Percentiles rank a stretch among this genome's conserved stretches.
Evolutionary conservation across 139 green algal species (phyloP).

Genomic region (Auxenochlorella pyrenoidosa): DNA sequence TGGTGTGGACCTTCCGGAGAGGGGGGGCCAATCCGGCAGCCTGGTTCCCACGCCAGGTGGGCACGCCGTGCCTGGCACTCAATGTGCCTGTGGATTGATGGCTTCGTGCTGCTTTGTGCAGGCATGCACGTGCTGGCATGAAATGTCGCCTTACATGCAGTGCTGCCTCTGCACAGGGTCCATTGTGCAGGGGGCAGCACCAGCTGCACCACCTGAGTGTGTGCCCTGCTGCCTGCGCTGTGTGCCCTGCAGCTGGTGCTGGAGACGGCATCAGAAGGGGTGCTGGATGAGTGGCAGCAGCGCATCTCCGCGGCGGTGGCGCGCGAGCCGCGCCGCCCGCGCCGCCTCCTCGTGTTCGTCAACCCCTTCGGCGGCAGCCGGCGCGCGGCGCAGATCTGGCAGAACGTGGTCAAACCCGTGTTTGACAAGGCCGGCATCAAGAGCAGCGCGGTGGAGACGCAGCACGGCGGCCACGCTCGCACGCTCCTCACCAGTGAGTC

Average conservation of each 20-base stretch:
- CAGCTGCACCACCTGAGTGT: neutral
- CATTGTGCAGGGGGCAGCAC: neutral
- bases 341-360: slow-evolving; percentile 79
- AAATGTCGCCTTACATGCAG: neutral
- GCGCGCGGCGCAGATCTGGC: slow-evolving; percentile 59
- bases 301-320: neutral
- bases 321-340: slow-evolving; percentile 2
- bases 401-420: slow-evolving; percentile 60
- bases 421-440: slow-evolving; percentile 69
- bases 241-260: slow-evolving; percentile 6
- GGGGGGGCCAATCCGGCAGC: neutral
- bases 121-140: neutral
- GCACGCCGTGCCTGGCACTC: neutral
- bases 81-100: neutral
- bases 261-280: slow-evolving; percentile 8
- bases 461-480: slow-evolving; percentile 65
- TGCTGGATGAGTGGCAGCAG: neutral
- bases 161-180: neutral
- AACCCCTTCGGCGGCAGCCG: slow-evolving; percentile 80
- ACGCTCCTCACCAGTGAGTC: slow-evolving; percentile 50
- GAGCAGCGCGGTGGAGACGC: slow-evolving; percentile 63
- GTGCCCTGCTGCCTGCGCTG: neutral
- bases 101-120: neutral
- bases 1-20: slow-evolving; percentile 31
- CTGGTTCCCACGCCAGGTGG: slow-evolving; percentile 29